Conservation (phyloP, 2,329 filamentous ascomycete species). For the Trichoderma sp. region DNA sequence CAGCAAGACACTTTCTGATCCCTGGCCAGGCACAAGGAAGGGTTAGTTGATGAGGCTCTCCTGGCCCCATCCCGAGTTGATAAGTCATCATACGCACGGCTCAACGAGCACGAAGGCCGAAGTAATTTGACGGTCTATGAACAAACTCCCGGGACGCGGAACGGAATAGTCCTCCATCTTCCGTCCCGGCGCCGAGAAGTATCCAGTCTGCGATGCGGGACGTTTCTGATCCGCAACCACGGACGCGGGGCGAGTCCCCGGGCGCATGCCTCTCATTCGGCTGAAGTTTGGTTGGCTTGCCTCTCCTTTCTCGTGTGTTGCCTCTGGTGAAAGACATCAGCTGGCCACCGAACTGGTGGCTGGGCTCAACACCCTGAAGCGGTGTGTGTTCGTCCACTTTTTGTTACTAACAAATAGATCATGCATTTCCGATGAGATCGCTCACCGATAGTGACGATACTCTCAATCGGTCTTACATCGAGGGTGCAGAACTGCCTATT, state of each 20-base stretch:
- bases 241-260: background rate
- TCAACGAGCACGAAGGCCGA: conserved; percentile 1
- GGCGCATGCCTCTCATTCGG: background rate
- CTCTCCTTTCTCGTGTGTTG: background rate
- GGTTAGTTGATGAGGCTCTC: no score
- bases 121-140: no score
- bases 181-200: background rate
- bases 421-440: background rate
- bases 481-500: background rate
- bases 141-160: background rate
- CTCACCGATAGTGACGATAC: no score
- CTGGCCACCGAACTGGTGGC: background rate
- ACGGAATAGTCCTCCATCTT: background rate
- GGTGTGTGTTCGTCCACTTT: background rate
- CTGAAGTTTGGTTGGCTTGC: background rate
- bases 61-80: no score
- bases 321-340: background rate
- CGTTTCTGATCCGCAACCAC: background rate
- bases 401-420: background rate
- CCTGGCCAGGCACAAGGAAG: no score
- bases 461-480: background rate
- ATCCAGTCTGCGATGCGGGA: background rate
- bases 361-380: background rate
- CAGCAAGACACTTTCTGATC: no score
- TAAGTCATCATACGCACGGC: no score